Percentiles rank a stretch among this genome's conserved stretches.
phyloP scores from a whole-genome alignment of 2,329 filamentous ascomycete genomes.

The Lasiodiplodia sp. region DNA sequence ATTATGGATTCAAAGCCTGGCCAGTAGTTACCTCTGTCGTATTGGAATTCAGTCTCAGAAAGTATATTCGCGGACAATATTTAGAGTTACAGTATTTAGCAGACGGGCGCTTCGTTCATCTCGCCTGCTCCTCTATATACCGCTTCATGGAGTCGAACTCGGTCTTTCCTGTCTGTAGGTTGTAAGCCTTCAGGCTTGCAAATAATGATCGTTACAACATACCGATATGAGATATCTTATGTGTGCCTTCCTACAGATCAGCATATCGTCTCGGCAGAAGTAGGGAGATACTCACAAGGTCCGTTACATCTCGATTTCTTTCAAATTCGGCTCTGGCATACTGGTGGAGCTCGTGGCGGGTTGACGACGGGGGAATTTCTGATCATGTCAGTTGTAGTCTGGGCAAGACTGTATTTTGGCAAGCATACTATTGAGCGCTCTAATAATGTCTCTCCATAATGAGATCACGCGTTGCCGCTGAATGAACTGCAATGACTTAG shows the following conservation, averaged over 20 bases:
- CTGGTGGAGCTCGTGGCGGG: slow-evolving; percentile 53
- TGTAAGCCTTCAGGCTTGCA: not conserved
- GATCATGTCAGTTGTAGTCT: not conserved
- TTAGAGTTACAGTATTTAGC: not conserved
- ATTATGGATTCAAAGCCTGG: not conserved
- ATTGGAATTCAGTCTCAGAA: not conserved
- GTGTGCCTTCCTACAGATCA: slow-evolving; percentile 45
- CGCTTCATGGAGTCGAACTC: slow-evolving; percentile 59
- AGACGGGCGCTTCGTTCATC: not conserved
- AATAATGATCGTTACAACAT: slow-evolving; percentile 29
- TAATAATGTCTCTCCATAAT: slow-evolving; percentile 57
- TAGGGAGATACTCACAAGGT: slow-evolving; percentile 49
- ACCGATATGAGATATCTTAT: slow-evolving; percentile 59
- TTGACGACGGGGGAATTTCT: slow-evolving; percentile 47
- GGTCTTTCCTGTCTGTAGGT: slow-evolving; percentile 54
- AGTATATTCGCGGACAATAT: not conserved
- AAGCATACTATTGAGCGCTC: slow-evolving; percentile 46
- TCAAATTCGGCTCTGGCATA: slow-evolving; percentile 60
- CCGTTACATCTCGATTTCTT: slow-evolving; percentile 53
- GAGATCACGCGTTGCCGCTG: slow-evolving; percentile 56
- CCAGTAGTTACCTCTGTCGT: not conserved
- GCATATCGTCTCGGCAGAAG: slow-evolving; percentile 11
- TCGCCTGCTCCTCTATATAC: slow-evolving; percentile 47
- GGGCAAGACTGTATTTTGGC: not conserved
- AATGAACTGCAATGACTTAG: slow-evolving; percentile 51